A percentile compares a stretch with the other conserved stretches of the same genome.
Evolutionary conservation across 2,329 filamentous ascomycete genomes (phyloP).

Genomic region (Aspergillus costaricaensis): DNA sequence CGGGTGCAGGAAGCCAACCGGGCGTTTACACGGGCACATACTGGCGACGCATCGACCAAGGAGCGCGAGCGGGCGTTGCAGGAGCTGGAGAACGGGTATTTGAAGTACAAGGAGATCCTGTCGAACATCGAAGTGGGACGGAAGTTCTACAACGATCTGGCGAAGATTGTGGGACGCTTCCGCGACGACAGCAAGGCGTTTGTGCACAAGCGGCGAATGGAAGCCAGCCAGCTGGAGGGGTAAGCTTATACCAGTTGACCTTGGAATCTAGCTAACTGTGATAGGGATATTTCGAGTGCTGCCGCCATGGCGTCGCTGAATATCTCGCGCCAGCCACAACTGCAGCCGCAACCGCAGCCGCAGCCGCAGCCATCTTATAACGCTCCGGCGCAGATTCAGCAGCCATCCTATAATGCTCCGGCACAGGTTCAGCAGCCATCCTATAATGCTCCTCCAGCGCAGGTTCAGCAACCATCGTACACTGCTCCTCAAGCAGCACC

Average conservation of each 20-base stretch:
- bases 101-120: slow-evolving; percentile 95
- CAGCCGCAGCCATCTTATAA: slow-evolving; percentile 30
- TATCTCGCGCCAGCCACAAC: slow-evolving; percentile 42
- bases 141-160: slow-evolving; percentile 96
- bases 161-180: slow-evolving; percentile 81
- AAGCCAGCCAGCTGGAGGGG: slow-evolving; percentile 77
- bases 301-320: slow-evolving; percentile 60
- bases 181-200: slow-evolving; percentile 78
- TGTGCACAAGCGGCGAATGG: slow-evolving; percentile 75
- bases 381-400: slow-evolving; percentile 9
- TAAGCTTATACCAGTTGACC: slow-evolving; percentile 43
- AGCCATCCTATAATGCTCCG: slow-evolving; percentile 31
- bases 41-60: slow-evolving; percentile 64
- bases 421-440: slow-evolving; percentile 2
- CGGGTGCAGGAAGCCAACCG: slow-evolving; percentile 75
- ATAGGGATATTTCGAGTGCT: slow-evolving; percentile 57
- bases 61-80: slow-evolving; percentile 88
- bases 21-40: slow-evolving; percentile 72
- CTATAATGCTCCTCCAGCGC: slow-evolving; percentile 1
- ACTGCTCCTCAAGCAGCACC: slow-evolving; percentile 33
- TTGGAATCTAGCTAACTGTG: slow-evolving; percentile 5
- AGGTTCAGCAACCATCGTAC: slow-evolving; percentile 4
- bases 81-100: slow-evolving; percentile 83
- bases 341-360: slow-evolving; percentile 31
- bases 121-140: slow-evolving; percentile 86